These are phyloP conservation scores for Micromonas commoda DNA, from an alignment of 139 green algal species.

Conservation along the genomic window DNA sequence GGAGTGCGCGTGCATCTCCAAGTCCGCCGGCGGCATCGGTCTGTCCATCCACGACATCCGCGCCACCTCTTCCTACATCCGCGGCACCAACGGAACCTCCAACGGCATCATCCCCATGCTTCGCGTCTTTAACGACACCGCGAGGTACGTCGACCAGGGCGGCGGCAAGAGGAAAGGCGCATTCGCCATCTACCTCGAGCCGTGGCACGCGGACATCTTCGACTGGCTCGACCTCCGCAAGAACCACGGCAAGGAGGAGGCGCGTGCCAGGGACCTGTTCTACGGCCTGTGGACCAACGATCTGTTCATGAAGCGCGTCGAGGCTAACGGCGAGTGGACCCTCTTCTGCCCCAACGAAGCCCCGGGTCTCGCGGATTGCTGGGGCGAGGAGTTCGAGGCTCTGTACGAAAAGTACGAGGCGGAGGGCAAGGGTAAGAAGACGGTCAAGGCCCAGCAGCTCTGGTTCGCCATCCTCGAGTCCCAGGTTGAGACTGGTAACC, in stretches of 20 bases:
- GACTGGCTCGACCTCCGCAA: conserved; percentile 97
- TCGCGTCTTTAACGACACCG: conserved; percentile 98
- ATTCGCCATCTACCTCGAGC: conserved; percentile 91
- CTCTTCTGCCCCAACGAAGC: conserved; percentile 98
- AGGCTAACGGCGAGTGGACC: conserved; percentile 78
- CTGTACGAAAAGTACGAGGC: conserved; percentile 73
- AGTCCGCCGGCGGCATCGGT: conserved; percentile 92
- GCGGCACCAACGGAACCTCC: conserved; percentile 93
- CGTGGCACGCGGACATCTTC: conserved; percentile 93
- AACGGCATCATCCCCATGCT: conserved; percentile 99
- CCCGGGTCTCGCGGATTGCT: conserved; percentile 86
- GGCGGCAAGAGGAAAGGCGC: conserved; percentile 92
- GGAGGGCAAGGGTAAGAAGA: conserved; percentile 60
- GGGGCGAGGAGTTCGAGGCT: conserved; percentile 84
- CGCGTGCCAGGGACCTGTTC: conserved; percentile 92
- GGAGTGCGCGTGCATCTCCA: conserved; percentile 95
- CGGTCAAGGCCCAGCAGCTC: conserved; percentile 91
- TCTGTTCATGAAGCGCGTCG: conserved; percentile 80
- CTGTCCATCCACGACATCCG: conserved; percentile 95
- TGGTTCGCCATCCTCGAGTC: conserved; percentile 98
- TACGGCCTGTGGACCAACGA: conserved; percentile 96
- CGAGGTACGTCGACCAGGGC: conserved; percentile 85
- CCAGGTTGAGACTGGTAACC: conserved; percentile 93
- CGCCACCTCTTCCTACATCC: conserved; percentile 86
- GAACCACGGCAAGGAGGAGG: conserved; percentile 97